These are phyloP conservation scores for Cladobotryum mycophilum DNA, from an alignment of 2,329 filamentous ascomycete species.

Conservation along the genomic window DNA sequence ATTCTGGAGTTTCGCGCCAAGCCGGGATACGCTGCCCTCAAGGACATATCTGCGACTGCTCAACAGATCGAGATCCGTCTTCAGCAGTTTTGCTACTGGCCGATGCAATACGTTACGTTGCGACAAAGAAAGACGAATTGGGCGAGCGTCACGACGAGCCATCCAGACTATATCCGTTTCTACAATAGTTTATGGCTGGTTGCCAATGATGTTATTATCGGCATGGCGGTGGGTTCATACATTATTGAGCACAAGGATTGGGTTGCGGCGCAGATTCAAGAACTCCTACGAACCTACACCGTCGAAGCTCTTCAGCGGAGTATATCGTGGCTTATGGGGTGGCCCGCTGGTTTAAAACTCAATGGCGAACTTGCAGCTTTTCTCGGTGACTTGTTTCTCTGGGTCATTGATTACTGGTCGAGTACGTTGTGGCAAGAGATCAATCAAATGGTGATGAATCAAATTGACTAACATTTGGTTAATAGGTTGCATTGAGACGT, in stretches of 20 bases:
- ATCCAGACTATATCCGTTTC: constrained; percentile 97
- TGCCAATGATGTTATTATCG: constrained; percentile 97
- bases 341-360: constrained; percentile 89
- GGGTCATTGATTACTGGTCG: constrained; percentile 98
- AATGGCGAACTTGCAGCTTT: constrained; percentile 93
- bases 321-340: constrained; percentile 93
- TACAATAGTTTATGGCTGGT: constrained; percentile 99
- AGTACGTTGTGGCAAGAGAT: constrained; percentile 44
- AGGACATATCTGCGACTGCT: constrained; percentile 92
- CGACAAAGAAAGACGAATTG: constrained; percentile 86
- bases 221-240: constrained; percentile 91
- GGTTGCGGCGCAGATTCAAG: constrained; percentile 74
- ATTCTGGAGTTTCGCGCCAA: constrained; percentile 80
- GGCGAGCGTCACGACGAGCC: constrained; percentile 90
- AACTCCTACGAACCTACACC: constrained; percentile 71
- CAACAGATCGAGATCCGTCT: constrained; percentile 96
- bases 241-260: constrained; percentile 90
- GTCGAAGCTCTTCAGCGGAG: constrained; percentile 82
- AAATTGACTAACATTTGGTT: constrained; percentile 17
- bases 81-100: constrained; percentile 99
- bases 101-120: constrained; percentile 88
- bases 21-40: constrained; percentile 75
- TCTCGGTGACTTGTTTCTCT: constrained; percentile 88
- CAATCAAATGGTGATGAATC: neutral
- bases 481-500: constrained; percentile 65